These are phyloP conservation scores for Colletotrichum plurivorum DNA, from an alignment of 2,329 filamentous ascomycete genomes.

Conservation along the genomic window DNA sequence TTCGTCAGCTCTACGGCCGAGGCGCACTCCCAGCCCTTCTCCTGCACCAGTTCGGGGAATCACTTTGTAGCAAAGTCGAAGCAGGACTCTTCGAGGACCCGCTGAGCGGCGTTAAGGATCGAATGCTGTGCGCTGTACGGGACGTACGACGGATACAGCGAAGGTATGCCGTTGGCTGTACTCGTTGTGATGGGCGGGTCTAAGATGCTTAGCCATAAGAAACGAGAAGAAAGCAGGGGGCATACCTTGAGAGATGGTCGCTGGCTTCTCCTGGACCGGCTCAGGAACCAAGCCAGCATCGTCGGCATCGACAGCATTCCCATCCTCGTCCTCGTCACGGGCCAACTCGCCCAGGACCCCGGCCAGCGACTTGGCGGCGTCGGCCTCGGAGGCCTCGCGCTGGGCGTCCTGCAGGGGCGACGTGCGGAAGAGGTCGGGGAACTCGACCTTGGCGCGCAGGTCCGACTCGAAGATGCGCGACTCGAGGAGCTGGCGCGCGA, in stretches of 20 bases:
- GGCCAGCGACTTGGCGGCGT: constrained; percentile 46
- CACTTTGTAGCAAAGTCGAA: constrained; percentile 53
- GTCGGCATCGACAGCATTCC: neutral
- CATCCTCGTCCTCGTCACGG: neutral
- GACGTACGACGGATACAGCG: constrained; percentile 50
- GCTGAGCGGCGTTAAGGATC: constrained; percentile 52
- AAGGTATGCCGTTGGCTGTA: constrained; percentile 29
- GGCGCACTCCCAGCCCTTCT: constrained; percentile 50
- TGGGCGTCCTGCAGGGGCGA: constrained; percentile 45
- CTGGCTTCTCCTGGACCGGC: neutral
- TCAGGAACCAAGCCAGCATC: neutral
- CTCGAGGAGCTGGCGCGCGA: constrained; percentile 45
- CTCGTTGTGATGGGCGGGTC: too few relatives aligned
- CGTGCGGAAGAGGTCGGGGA: constrained; percentile 50
- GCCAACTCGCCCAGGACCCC: constrained; percentile 47
- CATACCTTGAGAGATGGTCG: neutral
- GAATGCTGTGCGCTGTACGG: constrained; percentile 53
- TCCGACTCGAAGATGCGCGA: constrained; percentile 50
- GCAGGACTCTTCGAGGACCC: constrained; percentile 54
- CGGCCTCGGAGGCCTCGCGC: constrained; percentile 48
- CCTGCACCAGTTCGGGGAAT: constrained; percentile 47
- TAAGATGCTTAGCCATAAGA: too few relatives aligned
- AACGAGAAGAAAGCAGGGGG: too few relatives aligned
- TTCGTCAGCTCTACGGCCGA: constrained; percentile 54
- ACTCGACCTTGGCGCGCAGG: constrained; percentile 49